phyloP scores from a whole-genome alignment of 306 rosid genomes.

The Acacia crassicarpa region DNA sequence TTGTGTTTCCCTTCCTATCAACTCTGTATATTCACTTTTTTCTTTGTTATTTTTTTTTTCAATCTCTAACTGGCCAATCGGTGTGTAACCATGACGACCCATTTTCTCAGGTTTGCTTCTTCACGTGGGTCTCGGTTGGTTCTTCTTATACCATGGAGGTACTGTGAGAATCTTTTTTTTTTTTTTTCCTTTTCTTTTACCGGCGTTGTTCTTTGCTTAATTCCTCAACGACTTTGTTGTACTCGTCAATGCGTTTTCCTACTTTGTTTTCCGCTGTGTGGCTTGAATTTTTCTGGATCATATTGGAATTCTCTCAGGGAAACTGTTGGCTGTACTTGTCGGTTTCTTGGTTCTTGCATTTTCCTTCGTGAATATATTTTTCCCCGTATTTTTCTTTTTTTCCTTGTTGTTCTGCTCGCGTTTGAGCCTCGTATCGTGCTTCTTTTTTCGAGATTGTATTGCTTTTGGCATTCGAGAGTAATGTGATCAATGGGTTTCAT shows the following conservation, averaged over 20 bases:
- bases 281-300: slow-evolving; percentile 61
- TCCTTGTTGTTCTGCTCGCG: not conserved
- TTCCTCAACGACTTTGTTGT: slow-evolving; percentile 47
- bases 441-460: slow-evolving; percentile 31
- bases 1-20: not conserved
- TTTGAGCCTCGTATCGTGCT: slow-evolving; percentile 28
- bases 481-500: slow-evolving; percentile 47
- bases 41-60: slow-evolving; percentile 22
- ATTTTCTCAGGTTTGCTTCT: slow-evolving; percentile 49
- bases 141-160: slow-evolving; percentile 52
- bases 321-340: slow-evolving; percentile 34
- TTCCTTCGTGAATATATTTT: not conserved
- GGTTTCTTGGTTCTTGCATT: slow-evolving; percentile 20
- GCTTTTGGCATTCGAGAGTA: slow-evolving; percentile 35
- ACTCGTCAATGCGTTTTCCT: slow-evolving; percentile 31
- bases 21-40: slow-evolving; percentile 50
- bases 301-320: slow-evolving; percentile 42
- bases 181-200: not conserved
- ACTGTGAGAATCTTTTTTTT: slow-evolving; percentile 17
- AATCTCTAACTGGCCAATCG: slow-evolving; percentile 57
- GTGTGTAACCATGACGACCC: slow-evolving; percentile 54
- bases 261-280: slow-evolving; percentile 32
- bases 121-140: slow-evolving; percentile 47
- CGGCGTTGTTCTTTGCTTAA: slow-evolving; percentile 30
- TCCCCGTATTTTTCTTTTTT: slow-evolving; percentile 1